Evolutionary conservation across 768 basidiomycete species (phyloP), one percentile per base, ranked within the genome.

Genomic region (Lentinula aciculospora): DNA sequence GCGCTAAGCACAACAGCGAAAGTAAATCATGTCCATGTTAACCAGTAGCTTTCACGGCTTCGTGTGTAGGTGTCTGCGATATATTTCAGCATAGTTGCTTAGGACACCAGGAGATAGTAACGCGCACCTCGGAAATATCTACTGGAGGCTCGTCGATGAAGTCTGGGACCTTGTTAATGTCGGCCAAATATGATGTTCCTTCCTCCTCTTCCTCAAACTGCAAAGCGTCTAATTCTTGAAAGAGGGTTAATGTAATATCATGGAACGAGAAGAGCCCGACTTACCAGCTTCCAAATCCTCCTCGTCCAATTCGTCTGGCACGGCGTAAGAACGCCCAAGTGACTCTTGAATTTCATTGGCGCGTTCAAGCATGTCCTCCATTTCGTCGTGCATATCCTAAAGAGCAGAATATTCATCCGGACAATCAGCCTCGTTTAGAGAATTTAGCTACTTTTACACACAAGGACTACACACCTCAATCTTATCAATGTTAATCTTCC

Each of bases 331-430:
- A 61, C 96, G 79, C 17, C 90, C 92, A 23, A 99, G 76, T 21
- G 89, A 84, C 70, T 98, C 97, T 67, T 98, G 96, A 59, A 99
- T 93, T 70, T 99, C 97, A 66, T 98, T 98, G 9, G 94, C 92
- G 69, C 97, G 94, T 66, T 98, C 97, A 58, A 99, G 75, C 61
- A 98, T 70, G 58, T 98, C 97, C 66, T 97, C 94, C 95, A 99
- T 98, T 59, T 99, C 96, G 69, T 89, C 93, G 69, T 99, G 96
- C 67, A 98, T 92, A 65, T 78, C 87, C 95, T 98, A 67, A 2
- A 37, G 8, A 47, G 17, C 25, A 29, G 12, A 8, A 3, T 15
- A 39, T 39, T 39, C 44, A 8, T 10, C 4, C 10, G 21, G 10
- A 12, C 15, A 28, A 31, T 31, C 8, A 29, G 28, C 45, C 57